Percentiles rank a stretch among this genome's conserved stretches.
Conservation (phyloP, 78 protist genomes). For the Polysphondylium violaceum region DNA sequence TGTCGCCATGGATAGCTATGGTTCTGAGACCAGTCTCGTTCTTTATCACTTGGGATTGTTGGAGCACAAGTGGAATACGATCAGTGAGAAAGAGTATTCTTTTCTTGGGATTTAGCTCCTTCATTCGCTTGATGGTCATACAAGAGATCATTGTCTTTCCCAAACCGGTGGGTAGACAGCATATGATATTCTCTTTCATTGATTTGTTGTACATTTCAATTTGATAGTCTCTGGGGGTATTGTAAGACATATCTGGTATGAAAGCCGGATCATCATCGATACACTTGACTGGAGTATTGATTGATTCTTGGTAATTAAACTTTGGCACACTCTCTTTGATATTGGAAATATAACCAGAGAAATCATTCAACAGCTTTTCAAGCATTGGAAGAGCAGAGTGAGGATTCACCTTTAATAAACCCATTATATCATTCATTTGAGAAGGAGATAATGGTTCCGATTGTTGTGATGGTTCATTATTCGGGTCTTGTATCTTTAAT, state of each 20-base stretch:
- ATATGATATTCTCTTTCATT: constrained; percentile 33
- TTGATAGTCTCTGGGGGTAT: constrained; percentile 32
- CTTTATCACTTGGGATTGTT: constrained; percentile 9
- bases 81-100: constrained; percentile 1
- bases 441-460: too few relatives aligned
- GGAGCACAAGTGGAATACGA: constrained; percentile 31
- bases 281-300: neutral
- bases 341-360: neutral
- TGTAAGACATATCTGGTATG: neutral
- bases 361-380: neutral
- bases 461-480: too few relatives aligned
- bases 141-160: constrained; percentile 33
- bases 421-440: neutral
- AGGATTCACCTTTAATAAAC: neutral
- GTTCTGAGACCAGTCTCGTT: neutral
- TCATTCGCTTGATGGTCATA: constrained; percentile 14
- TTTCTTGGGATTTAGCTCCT: constrained; percentile 16
- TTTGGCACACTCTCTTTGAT: neutral
- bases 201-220: constrained; percentile 4
- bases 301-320: neutral
- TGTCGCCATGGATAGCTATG: constrained; percentile 3
- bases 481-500: too few relatives aligned
- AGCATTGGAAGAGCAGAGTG: neutral
- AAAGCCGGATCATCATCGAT: neutral
- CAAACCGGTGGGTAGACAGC: constrained; percentile 62